Percentiles rank a stretch among this genome's conserved stretches.
Conservation (phyloP, 2,329 filamentous ascomycete species). For the Periconia digitata region DNA sequence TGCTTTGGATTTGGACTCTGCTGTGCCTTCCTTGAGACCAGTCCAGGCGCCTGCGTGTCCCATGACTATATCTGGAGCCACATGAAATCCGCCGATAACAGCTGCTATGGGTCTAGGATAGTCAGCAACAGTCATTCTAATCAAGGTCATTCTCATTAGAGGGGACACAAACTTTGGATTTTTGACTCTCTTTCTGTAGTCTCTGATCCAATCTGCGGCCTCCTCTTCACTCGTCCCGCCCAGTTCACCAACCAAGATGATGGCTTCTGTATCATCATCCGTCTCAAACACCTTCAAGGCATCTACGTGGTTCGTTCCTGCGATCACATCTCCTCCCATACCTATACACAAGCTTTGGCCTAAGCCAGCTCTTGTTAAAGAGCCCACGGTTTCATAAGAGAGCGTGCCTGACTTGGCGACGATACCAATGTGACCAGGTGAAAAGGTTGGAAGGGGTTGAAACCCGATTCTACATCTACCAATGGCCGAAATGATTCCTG, state of each 20-base stretch:
- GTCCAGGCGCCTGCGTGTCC: conserved; percentile 77
- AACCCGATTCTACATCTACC: conserved; percentile 74
- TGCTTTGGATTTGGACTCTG: conserved; percentile 65
- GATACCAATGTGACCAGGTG: conserved; percentile 69
- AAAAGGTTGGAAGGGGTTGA: conserved; percentile 73
- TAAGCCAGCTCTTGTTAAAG: conserved; percentile 70
- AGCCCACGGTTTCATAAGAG: conserved; percentile 77
- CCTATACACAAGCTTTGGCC: conserved; percentile 78
- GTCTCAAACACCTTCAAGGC: conserved; percentile 66
- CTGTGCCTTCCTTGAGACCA: conserved; percentile 65
- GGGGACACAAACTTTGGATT: conserved; percentile 75
- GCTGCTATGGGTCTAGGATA: conserved; percentile 67
- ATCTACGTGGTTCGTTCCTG: conserved; percentile 74
- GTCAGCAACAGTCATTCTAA: conserved; percentile 6
- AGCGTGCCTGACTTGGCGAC: conserved; percentile 80
- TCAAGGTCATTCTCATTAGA: background rate
- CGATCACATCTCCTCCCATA: conserved; percentile 74
- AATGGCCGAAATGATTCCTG: conserved; percentile 75
- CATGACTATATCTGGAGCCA: conserved; percentile 69
- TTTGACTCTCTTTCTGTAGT: conserved; percentile 59
- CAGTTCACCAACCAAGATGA: conserved; percentile 72
- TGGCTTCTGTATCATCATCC: conserved; percentile 69
- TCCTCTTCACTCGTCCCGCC: conserved; percentile 70
- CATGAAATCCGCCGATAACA: conserved; percentile 67
- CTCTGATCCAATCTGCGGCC: conserved; percentile 72